Base-by-base conservation (phyloP, 768 basidiomycete genomes). In the Wakefieldia striispora region DNA sequence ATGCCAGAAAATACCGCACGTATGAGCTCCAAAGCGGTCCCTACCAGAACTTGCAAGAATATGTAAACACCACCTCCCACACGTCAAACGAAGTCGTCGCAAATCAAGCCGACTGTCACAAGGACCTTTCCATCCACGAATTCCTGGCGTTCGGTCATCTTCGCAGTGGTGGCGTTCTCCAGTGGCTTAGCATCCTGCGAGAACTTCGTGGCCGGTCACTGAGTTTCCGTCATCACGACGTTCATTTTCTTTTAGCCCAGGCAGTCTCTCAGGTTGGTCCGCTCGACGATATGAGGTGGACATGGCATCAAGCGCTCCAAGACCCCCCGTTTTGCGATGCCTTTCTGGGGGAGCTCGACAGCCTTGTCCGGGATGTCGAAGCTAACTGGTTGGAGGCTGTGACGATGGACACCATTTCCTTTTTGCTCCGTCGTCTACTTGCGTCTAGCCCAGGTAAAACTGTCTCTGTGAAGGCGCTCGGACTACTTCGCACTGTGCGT, bases 181-280 rank as follows among this genome's bases (percentile, higher is more conserved):
- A 81, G 40, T 80, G 78, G 79, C 57, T 73, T 29, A 81, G 81
- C 45, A 72, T 81, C 20, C 47, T 69, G 16, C 69, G 72, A 19
- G 75, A 74, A 50, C 55, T 81, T 13, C 66, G 65, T 5, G 65
- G 62, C 1, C 62, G 67, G 21, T 51, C 56, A 0, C 50, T 82
- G 36, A 70, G 61, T 4, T 73, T 82, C 42, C 62, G 66, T 19
- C 44, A 56, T 6, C 62, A 66, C 1, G 74, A 71, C 12, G 72
- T 81, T 0, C 68, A 78, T 41, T 41, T 61, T 0, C 62, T 81
- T 3, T 16, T 81, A 1, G 60, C 56, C 6, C 80, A 79, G 49
- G 67, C 79, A 3, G 64, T 64, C 0, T 72, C 66, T 52, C 75
- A 82, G 48, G 61, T 73, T 1, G 77, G 77, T 31, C 60, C 56